phyloP scores from a whole-genome alignment of 2,329 filamentous ascomycete species.

The Sclerotinia glacialis region DNA sequence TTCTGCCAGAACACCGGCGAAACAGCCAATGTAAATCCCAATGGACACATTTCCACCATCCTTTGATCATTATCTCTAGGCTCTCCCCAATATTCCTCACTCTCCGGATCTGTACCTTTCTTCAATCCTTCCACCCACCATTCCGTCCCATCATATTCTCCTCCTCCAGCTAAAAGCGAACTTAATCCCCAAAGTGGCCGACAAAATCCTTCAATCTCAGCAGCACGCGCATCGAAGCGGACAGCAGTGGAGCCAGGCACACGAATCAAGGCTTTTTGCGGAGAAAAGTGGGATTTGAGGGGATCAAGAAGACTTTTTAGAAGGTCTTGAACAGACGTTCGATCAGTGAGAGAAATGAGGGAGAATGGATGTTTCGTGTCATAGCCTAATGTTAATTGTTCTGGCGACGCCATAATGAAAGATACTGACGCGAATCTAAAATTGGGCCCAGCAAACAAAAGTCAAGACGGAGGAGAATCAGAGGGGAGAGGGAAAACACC shows the following conservation, averaged over 20 bases:
- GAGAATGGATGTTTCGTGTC: conserved; percentile 55
- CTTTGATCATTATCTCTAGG: conserved; percentile 75
- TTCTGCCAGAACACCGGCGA: conserved; percentile 51
- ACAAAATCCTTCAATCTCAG: conserved; percentile 61
- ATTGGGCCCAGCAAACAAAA: neutral
- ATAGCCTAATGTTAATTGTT: conserved; percentile 47
- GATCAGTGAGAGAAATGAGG: conserved; percentile 49
- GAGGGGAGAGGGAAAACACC: neutral
- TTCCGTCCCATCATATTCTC: conserved; percentile 59
- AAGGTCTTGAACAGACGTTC: conserved; percentile 58
- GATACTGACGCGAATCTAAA: neutral
- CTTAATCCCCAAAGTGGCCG: conserved; percentile 73
- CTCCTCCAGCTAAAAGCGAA: conserved; percentile 65
- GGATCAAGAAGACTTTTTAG: conserved; percentile 66
- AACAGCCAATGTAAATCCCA: conserved; percentile 72
- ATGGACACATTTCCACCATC: conserved; percentile 82
- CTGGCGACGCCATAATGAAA: conserved; percentile 16
- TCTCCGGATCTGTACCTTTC: conserved; percentile 67
- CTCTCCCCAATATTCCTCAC: conserved; percentile 72
- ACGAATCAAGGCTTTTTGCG: conserved; percentile 61
- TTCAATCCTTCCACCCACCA: conserved; percentile 70
- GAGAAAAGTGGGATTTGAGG: conserved; percentile 69
- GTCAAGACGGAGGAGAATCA: neutral
- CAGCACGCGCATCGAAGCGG: conserved; percentile 72
- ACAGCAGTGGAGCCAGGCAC: conserved; percentile 69